Conservation (phyloP, 176 grass and related monocot species). For the Carex parvula region DNA sequence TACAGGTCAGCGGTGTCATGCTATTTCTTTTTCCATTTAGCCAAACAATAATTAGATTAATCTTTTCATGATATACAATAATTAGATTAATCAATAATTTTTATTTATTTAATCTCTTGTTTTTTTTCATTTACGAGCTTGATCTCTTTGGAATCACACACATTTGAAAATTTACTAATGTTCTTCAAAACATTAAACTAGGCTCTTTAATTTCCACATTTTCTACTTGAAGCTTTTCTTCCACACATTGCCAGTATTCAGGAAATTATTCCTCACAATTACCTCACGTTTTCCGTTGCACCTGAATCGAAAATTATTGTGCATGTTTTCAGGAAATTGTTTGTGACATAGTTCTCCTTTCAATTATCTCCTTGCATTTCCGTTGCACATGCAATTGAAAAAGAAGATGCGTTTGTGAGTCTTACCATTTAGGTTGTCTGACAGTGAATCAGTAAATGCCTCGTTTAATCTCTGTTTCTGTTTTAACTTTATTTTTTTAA, state of each 20-base stretch:
- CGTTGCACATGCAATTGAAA: too few relatives aligned
- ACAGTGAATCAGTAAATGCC: not conserved
- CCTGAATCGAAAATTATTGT: too few relatives aligned
- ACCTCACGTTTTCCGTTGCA: too few relatives aligned
- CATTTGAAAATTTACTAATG: too few relatives aligned
- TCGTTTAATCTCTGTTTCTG: too few relatives aligned
- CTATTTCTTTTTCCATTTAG: not conserved
- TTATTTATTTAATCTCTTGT: not conserved
- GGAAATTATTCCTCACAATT: not conserved
- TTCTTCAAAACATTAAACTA: too few relatives aligned
- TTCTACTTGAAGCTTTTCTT: not conserved
- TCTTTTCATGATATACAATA: not conserved
- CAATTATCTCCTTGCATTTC: not conserved
- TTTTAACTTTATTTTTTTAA: too few relatives aligned
- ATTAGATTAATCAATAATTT: constrained; percentile 1
- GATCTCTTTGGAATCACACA: too few relatives aligned
- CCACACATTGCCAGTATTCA: not conserved
- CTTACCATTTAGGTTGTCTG: not conserved
- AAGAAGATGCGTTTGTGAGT: not conserved
- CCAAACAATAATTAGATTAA: not conserved
- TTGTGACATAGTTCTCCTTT: not conserved
- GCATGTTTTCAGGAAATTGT: too few relatives aligned
- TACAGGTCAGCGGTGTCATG: not conserved
- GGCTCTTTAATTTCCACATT: too few relatives aligned
- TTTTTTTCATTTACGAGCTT: too few relatives aligned